Percentiles rank a stretch among this genome's conserved stretches.
These are phyloP conservation scores for Calocybe cyanea DNA, from an alignment of 768 basidiomycete genomes.

Conservation along the genomic window DNA sequence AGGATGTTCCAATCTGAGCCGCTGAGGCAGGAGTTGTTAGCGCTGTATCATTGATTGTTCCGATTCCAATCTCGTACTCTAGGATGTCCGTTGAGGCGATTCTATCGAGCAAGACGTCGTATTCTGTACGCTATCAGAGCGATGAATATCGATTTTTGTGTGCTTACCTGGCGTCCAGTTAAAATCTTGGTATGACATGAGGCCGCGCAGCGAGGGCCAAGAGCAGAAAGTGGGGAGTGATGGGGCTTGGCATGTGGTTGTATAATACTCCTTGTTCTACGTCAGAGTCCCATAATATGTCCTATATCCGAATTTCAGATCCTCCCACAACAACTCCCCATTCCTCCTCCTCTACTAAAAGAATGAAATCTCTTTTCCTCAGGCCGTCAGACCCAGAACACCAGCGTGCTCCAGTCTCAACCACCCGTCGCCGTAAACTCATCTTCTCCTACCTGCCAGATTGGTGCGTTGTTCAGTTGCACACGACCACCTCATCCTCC, in stretches of 20 bases:
- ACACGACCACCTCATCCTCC: neutral
- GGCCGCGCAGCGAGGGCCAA: neutral
- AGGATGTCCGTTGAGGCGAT: constrained; percentile 64
- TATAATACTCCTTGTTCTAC: neutral
- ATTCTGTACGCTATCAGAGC: constrained; percentile 33
- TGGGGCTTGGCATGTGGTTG: neutral
- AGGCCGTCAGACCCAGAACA: constrained; percentile 14
- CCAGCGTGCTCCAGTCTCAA: constrained; percentile 22
- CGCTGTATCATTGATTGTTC: constrained; percentile 8
- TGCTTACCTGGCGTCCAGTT: constrained; percentile 51
- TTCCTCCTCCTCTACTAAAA: constrained; percentile 4
- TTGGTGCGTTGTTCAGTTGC: constrained; percentile 47
- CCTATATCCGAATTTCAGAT: constrained; percentile 26
- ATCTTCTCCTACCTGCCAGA: constrained; percentile 70
- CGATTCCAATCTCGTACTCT: constrained; percentile 39
- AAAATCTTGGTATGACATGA: constrained; percentile 25
- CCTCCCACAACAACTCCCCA: constrained; percentile 7
- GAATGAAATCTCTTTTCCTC: constrained; percentile 26
- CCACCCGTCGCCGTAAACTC: constrained; percentile 36
- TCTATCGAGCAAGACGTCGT: constrained; percentile 53
- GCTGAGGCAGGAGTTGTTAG: constrained; percentile 10
- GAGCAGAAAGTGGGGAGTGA: neutral
- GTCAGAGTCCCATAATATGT: constrained; percentile 18
- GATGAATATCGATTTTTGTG: neutral
- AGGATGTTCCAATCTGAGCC: constrained; percentile 70